phyloP scores from a whole-genome alignment of 192 early-diverging fungal species.

The Entophlyctis helioformis region DNA sequence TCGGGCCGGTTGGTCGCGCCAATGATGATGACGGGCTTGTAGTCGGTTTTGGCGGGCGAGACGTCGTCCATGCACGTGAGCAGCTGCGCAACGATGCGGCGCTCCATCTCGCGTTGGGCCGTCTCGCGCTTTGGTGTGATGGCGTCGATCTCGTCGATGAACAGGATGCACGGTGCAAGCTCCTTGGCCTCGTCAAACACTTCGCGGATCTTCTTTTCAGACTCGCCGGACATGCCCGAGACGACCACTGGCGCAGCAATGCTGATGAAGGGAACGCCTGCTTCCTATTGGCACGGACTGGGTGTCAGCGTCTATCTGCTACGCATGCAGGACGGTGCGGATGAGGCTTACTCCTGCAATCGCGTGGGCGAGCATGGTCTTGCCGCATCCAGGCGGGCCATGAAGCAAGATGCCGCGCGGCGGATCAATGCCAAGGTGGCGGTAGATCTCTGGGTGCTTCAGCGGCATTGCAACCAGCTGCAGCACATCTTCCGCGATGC shows the following conservation, averaged over 20 bases:
- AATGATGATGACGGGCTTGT: constrained; percentile 80
- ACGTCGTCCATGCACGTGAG: constrained; percentile 92
- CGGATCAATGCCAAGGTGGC: constrained; percentile 85
- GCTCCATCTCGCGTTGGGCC: constrained; percentile 90
- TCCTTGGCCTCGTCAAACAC: constrained; percentile 92
- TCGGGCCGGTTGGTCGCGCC: constrained; percentile 88
- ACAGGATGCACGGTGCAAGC: constrained; percentile 80
- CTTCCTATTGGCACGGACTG: constrained; percentile 37
- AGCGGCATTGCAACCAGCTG: constrained; percentile 90
- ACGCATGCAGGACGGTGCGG: constrained; percentile 1
- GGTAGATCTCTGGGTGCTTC: constrained; percentile 83
- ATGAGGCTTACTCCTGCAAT: constrained; percentile 68
- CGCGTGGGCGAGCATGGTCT: constrained; percentile 89
- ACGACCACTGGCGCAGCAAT: constrained; percentile 92
- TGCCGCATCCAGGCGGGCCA: constrained; percentile 95
- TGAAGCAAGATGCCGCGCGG: constrained; percentile 87
- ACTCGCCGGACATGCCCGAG: constrained; percentile 96
- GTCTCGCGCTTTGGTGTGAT: constrained; percentile 88
- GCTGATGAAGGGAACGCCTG: constrained; percentile 80
- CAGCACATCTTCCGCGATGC: constrained; percentile 72
- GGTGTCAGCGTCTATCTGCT: no score
- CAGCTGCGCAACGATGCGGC: constrained; percentile 91
- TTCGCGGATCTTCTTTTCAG: constrained; percentile 95
- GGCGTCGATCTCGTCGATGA: constrained; percentile 97
- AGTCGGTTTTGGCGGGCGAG: constrained; percentile 76